phyloP scores from a whole-genome alignment of 2,329 filamentous ascomycete species.

The Ramichloridium luteum region DNA sequence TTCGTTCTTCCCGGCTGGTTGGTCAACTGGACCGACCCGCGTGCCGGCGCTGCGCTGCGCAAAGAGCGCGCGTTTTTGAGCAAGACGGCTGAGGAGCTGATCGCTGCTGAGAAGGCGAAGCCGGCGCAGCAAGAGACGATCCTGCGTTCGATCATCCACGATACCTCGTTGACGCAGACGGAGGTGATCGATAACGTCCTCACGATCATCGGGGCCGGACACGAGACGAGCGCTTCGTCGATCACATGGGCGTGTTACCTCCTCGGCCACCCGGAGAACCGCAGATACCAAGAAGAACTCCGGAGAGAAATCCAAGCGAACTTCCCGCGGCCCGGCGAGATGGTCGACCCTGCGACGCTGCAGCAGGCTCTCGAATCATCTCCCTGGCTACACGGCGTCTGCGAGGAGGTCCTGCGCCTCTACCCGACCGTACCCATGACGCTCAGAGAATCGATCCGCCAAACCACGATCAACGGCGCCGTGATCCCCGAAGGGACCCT shows the following conservation, averaged over 20 bases:
- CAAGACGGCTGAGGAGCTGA: neutral
- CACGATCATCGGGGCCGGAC: constrained; percentile 44
- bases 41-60: too few relatives aligned
- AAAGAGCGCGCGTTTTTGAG: too few relatives aligned
- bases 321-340: too few relatives aligned
- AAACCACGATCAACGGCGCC: constrained; percentile 11
- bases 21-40: too few relatives aligned
- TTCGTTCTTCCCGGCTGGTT: too few relatives aligned
- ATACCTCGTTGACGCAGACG: neutral
- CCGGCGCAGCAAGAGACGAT: neutral
- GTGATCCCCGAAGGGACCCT: constrained; percentile 26
- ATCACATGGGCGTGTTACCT: constrained; percentile 61
- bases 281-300: constrained; percentile 49
- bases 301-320: constrained; percentile 57
- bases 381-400: constrained; percentile 30
- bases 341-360: constrained; percentile 13
- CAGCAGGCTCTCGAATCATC: constrained; percentile 23
- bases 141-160: constrained; percentile 1
- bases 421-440: constrained; percentile 6
- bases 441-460: constrained; percentile 2
- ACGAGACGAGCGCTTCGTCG: constrained; percentile 62
- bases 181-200: constrained; percentile 38
- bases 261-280: constrained; percentile 43
- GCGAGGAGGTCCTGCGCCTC: constrained; percentile 20
- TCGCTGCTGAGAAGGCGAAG: neutral